Evolutionary conservation across 148 eudicot genomes (phyloP), one percentile per base, ranked within the genome.

Genomic region (Diospyros lotus): DNA sequence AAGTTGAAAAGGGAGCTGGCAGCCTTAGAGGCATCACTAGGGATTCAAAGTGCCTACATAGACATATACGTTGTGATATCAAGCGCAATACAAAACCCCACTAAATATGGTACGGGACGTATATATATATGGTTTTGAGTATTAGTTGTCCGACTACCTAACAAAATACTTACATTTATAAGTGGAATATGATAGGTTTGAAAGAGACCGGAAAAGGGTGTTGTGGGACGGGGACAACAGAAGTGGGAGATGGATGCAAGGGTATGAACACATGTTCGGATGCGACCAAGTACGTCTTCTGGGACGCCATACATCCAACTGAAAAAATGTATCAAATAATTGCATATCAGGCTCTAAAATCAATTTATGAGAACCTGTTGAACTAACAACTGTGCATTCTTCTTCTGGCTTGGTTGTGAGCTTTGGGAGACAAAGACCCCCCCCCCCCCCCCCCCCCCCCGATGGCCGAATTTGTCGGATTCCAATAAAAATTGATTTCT

Each of bases 241-340:
- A 87, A 59, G 81, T 66, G 54, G 86, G 85, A 0, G 71, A 68
- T 51, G 60, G 85, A 6, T 87, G 90, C 77, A 75, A 51, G 78
- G 84, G 83, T 5, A 53, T 77, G 79, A 75, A 18, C 8, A 83
- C 86, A 2, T 87, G 90, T 59, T 51, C 59, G 6, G 88, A 85
- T 69, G 85, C 79, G 9, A 77, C 61, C 12, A 81, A 81, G 52
- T 85, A 80, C 40, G 80, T 87, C 3, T 87, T 79, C 56, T 87
- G 90, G 90, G 90, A 87, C 42, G 88, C 90, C 0, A 73, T 85
- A 73, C 90, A 87, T 77, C 84, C 83, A n/a, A 81, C 86, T 4
- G 67, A 87, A 64, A 81, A 45, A 18, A 81, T 81, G 83, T 85
- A 87, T 58, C 56, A 81, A 67, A 83, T 87, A 12, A 7, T 83